A percentile compares a stretch with the other conserved stretches of the same genome.
Evolutionary conservation across 768 basidiomycete genomes (phyloP).

Genomic region (Phlebiopsis gigantea): DNA sequence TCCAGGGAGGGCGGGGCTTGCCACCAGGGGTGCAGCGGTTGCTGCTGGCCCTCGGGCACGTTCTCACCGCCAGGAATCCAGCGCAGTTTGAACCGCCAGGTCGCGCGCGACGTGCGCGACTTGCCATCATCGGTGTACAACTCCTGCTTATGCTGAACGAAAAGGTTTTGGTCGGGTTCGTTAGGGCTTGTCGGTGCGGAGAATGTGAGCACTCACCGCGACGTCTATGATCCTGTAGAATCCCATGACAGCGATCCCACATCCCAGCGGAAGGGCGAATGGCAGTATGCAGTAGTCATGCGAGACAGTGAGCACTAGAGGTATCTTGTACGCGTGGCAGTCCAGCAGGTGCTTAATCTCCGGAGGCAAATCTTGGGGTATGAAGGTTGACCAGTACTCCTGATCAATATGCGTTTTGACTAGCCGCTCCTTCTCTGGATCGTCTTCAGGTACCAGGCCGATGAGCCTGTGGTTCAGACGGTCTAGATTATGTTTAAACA

Average conservation of each 20-base stretch:
- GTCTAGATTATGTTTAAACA: neutral
- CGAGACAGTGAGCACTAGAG: conserved; percentile 9
- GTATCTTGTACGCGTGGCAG: conserved; percentile 4
- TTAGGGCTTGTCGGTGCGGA: neutral
- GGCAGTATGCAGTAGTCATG: conserved; percentile 9
- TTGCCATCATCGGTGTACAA: neutral
- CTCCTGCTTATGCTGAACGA: neutral
- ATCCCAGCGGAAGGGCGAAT: conserved; percentile 6
- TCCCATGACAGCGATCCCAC: conserved; percentile 12
- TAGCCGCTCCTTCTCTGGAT: neutral
- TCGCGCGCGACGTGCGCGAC: conserved; percentile 1
- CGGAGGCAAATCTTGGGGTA: conserved; percentile 5
- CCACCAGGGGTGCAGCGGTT: conserved; percentile 8
- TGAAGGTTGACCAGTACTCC: neutral
- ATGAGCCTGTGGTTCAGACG: neutral
- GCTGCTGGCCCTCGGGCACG: neutral
- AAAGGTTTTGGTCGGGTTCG: too few relatives aligned
- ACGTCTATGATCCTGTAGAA: conserved; percentile 12
- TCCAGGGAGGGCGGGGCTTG: neutral
- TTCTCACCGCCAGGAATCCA: conserved; percentile 13
- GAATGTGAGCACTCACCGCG: conserved; percentile 1
- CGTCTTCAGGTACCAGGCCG: neutral
- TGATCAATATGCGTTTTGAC: neutral
- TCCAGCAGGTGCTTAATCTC: conserved; percentile 14
- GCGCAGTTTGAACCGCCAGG: conserved; percentile 7